Base-by-base conservation (phyloP, 2,329 filamentous ascomycete species). In the Fusarium chlamydosporum region DNA sequence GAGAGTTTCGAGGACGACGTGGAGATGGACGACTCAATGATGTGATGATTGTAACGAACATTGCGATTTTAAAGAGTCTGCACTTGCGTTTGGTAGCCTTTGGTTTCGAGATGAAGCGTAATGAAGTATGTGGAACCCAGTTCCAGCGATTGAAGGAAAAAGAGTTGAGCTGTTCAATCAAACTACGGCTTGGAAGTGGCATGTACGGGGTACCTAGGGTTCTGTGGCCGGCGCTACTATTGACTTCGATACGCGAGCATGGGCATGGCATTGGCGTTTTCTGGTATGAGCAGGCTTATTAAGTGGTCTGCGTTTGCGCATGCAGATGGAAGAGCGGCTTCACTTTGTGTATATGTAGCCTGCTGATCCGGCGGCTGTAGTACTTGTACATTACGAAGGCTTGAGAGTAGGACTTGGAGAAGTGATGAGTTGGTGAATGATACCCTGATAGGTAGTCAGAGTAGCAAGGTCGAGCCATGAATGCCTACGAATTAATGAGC, bases 1-100 rank as follows among this genome's bases (percentile, higher is more conserved):
- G 95, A 98, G 82, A 91, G 90, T 73, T 86, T 98, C 60, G 93
- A 97, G 74, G 91, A 94, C 58, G 91, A 92, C 63, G 89, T 92
- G 60, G 87, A 89, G 58, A 89, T 92, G 79, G 86, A 89, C 66
- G 87, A 89, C 76, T 88, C 86, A 64, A 88, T 89, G 84, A 87
- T 88, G 80, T 81, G 80, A 80, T 87, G 79, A 86, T 68, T 68
- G 65, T 71, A 74, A 78, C 64, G 72, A 74, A 61, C 54, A 68
- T 68, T 69, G 64, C 61, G 51, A 61, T 64, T 68, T 70, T 72
- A 71, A 70, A 70, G 61, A 61, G 57, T 66, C 63, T 65, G 68
- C 50, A 58, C 60, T 65, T 72, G 72, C 61, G 62, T 72, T 56
- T 71, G 53, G 31, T 57, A 56, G 38, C 53, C 65, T 72, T 71